These are phyloP conservation scores for Aspergillus udagawae DNA, from an alignment of 2,329 filamentous ascomycete species.

Conservation along the genomic window DNA sequence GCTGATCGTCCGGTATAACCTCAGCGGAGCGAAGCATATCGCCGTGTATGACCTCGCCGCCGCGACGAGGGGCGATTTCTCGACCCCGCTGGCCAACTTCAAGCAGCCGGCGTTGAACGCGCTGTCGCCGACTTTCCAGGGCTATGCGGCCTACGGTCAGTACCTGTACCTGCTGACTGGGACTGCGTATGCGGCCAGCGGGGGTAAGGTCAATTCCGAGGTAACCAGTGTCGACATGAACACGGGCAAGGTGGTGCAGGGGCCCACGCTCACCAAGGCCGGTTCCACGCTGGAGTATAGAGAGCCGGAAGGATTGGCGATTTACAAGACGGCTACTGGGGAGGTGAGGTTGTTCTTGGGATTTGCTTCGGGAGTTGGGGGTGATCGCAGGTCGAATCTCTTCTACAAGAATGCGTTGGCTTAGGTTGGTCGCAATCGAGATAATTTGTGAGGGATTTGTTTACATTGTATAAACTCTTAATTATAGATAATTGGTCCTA, in stretches of 20 bases:
- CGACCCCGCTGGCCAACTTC: conserved; percentile 11
- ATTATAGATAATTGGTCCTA: background rate
- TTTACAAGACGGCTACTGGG: conserved; percentile 16
- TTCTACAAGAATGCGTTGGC: conserved; percentile 19
- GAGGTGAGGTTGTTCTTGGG: conserved; percentile 19
- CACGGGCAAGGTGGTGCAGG: conserved; percentile 16
- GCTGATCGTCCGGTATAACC: conserved; percentile 15
- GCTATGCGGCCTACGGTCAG: conserved; percentile 14
- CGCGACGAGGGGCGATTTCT: conserved; percentile 14
- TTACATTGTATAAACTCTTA: background rate
- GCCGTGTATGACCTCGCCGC: conserved; percentile 14
- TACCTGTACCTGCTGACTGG: conserved; percentile 17
- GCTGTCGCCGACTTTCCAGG: conserved; percentile 11
- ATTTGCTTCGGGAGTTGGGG: conserved; percentile 17
- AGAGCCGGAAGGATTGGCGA: conserved; percentile 19
- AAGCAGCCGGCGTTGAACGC: conserved; percentile 9
- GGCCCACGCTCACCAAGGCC: conserved; percentile 16
- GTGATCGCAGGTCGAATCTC: conserved; percentile 16
- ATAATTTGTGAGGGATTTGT: no score
- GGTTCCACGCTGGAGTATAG: conserved; percentile 16
- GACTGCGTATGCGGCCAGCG: conserved; percentile 11
- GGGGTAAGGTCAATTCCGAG: conserved; percentile 14
- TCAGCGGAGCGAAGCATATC: conserved; percentile 13
- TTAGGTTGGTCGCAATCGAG: background rate
- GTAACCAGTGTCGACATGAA: conserved; percentile 17